Conservation (phyloP, 2,329 filamentous ascomycete species). For the Aspergillus novofumigatus region DNA sequence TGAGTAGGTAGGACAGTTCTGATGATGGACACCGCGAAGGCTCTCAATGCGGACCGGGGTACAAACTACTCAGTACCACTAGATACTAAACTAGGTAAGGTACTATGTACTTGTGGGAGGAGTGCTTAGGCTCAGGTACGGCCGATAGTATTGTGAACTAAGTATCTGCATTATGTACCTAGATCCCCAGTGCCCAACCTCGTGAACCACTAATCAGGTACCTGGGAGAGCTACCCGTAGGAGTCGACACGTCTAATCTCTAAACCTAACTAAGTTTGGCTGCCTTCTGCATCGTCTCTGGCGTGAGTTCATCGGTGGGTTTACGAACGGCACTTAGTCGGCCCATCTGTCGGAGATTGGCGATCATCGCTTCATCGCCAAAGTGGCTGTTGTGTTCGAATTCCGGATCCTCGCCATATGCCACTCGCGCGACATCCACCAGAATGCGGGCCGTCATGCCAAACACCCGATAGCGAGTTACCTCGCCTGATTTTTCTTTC, state of each 20-base stretch:
- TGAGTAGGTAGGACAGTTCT: neutral
- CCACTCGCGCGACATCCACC: slow-evolving; percentile 80
- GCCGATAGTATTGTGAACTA: neutral
- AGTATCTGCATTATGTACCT: neutral
- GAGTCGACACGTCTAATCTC: slow-evolving; percentile 4
- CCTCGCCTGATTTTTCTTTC: slow-evolving; percentile 42
- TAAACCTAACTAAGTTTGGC: slow-evolving; percentile 41
- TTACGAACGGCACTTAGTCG: slow-evolving; percentile 50
- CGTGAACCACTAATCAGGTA: neutral
- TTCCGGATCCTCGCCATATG: slow-evolving; percentile 76
- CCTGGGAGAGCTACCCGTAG: neutral
- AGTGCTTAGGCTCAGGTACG: neutral
- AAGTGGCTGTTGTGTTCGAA: slow-evolving; percentile 69
- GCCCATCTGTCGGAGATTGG: slow-evolving; percentile 52
- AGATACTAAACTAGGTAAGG: too few relatives aligned
- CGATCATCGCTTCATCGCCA: slow-evolving; percentile 65
- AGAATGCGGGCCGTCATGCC: slow-evolving; percentile 91
- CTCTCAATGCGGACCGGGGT: neutral
- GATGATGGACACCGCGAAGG: too few relatives aligned
- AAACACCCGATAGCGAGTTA: slow-evolving; percentile 75
- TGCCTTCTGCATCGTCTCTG: slow-evolving; percentile 48
- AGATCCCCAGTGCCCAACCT: neutral
- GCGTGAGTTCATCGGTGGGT: slow-evolving; percentile 51
- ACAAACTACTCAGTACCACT: neutral
- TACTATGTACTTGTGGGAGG: neutral